A percentile compares a stretch with the other conserved stretches of the same genome.
These are phyloP conservation scores for Acanthamoeba castellanii DNA, from an alignment of 208 protist species.

Conservation along the genomic window DNA sequence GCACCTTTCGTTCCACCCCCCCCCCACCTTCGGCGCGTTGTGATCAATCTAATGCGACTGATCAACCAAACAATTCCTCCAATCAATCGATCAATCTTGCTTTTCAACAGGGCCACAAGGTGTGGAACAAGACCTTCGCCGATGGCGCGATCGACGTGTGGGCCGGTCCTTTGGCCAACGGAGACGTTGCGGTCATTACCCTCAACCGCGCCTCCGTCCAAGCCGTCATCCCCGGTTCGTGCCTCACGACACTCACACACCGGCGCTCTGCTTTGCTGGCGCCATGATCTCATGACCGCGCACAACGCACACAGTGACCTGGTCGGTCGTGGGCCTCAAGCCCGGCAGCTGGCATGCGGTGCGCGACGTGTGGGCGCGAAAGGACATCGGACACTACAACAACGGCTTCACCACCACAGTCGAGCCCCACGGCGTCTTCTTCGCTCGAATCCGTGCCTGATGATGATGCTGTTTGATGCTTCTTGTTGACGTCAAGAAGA, in stretches of 20 bases:
- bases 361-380: slow-evolving; percentile 77
- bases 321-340: slow-evolving; percentile 61
- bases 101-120: slow-evolving; percentile 38
- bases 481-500: too few relatives aligned
- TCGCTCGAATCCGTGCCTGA: neutral
- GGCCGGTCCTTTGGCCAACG: slow-evolving; percentile 77
- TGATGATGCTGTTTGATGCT: too few relatives aligned
- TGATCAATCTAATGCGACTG: neutral
- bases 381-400: slow-evolving; percentile 72
- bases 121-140: neutral
- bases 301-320: neutral
- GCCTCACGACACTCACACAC: neutral
- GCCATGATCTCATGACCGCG: neutral
- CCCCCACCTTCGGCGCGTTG: neutral
- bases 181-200: slow-evolving; percentile 75
- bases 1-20: neutral
- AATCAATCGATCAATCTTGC: neutral
- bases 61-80: too few relatives aligned
- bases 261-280: neutral
- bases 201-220: slow-evolving; percentile 75
- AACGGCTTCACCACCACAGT: slow-evolving; percentile 7
- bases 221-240: slow-evolving; percentile 17
- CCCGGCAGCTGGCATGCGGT: neutral
- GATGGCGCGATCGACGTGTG: slow-evolving; percentile 77
- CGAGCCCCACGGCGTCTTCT: slow-evolving; percentile 68